Conservation (phyloP, 106 monocot species). For the Cymbidium sinense region DNA sequence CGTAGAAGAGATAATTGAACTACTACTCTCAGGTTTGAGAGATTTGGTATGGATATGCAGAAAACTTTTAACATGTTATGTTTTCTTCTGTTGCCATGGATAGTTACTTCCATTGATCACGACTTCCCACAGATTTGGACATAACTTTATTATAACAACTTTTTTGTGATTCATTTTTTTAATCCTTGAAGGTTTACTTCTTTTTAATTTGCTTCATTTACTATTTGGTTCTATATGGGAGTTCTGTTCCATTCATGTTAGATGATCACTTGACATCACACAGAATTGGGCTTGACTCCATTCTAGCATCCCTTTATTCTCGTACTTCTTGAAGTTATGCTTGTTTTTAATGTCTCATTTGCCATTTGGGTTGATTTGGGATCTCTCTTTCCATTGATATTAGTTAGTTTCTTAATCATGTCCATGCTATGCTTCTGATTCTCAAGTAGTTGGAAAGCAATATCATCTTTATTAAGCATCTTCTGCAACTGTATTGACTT, state of each 20-base stretch:
- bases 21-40: conserved; percentile 74
- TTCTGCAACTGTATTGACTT: no score
- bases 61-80: not conserved
- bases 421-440: not conserved
- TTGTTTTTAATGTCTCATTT: not conserved
- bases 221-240: not conserved
- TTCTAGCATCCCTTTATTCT: not conserved
- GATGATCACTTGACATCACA: not conserved
- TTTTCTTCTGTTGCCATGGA: not conserved
- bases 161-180: not conserved
- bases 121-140: not conserved
- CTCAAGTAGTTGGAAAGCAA: not conserved
- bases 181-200: not conserved
- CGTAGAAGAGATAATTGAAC: conserved; percentile 87
- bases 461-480: no score
- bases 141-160: not conserved
- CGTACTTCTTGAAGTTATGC: not conserved
- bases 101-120: not conserved
- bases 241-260: no score
- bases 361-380: not conserved
- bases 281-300: not conserved
- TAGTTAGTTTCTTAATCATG: not conserved
- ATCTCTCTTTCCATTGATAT: not conserved
- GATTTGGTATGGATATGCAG: conserved; percentile 61
- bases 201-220: not conserved